Evolutionary conservation across 192 early-diverging fungal genomes (phyloP).

Genomic region (Coemansia sp.): DNA sequence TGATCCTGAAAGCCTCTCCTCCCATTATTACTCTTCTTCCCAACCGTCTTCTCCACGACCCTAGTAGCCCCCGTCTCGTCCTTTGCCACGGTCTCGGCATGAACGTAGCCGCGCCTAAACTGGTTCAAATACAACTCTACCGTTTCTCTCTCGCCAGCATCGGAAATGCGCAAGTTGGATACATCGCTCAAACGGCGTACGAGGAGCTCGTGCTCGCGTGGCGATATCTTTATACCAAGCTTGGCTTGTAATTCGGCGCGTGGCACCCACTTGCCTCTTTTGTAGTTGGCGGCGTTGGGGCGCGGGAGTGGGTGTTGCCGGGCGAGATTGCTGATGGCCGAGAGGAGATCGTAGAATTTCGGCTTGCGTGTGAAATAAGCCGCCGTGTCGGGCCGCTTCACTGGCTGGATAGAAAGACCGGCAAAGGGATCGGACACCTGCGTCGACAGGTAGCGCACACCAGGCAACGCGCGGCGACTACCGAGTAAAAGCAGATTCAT

Average conservation of each 20-base stretch:
- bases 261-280: constrained; percentile 13
- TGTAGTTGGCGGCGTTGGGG: constrained; percentile 3
- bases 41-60: background rate
- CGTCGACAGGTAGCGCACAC: background rate
- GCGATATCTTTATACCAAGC: constrained; percentile 22
- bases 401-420: constrained; percentile 29
- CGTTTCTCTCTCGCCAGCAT: background rate
- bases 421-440: constrained; percentile 15
- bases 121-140: constrained; percentile 25
- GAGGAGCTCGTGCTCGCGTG: constrained; percentile 26
- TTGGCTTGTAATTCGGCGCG: constrained; percentile 12
- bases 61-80: background rate
- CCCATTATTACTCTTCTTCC: constrained; percentile 22
- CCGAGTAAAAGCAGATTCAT: background rate
- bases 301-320: constrained; percentile 14
- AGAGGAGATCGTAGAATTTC: constrained; percentile 71
- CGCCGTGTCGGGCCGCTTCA: constrained; percentile 60
- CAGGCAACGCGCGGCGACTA: background rate
- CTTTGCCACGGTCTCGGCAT: constrained; percentile 14
- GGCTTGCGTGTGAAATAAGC: constrained; percentile 91
- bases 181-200: constrained; percentile 18
- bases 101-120: constrained; percentile 25
- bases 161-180: background rate
- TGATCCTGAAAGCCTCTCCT: constrained; percentile 58
- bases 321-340: constrained; percentile 58